phyloP scores from a whole-genome alignment of 345 rosid species.

The Salix caprea region DNA sequence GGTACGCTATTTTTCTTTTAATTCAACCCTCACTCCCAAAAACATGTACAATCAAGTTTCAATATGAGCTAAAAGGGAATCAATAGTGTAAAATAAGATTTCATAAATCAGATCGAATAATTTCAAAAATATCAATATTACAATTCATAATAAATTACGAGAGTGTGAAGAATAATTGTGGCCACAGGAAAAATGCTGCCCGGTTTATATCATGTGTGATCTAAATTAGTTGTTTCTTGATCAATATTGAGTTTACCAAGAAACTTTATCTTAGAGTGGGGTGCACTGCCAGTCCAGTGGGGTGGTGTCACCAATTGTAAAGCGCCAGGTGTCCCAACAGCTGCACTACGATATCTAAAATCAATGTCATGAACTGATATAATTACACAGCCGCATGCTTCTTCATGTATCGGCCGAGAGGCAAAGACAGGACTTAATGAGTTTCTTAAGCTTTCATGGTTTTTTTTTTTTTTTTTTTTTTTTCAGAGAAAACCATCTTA shows the following conservation, averaged over 20 bases:
- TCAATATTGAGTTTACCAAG: neutral
- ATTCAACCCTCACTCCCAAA: too few species aligned
- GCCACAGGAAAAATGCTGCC: too few species aligned
- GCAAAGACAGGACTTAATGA: neutral
- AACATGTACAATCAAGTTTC: too few species aligned
- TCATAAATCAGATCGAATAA: too few species aligned
- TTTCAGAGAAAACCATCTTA: neutral
- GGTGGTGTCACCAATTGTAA: neutral
- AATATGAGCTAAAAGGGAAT: too few species aligned
- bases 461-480: neutral
- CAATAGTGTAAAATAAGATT: too few species aligned
- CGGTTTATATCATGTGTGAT: too few species aligned
- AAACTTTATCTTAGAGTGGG: neutral
- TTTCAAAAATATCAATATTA: too few species aligned
- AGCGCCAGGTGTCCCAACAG: neutral
- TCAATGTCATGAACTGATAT: neutral
- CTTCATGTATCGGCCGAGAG: neutral
- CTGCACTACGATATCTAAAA: neutral
- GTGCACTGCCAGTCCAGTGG: neutral
- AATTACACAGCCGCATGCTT: neutral
- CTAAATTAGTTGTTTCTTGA: neutral
- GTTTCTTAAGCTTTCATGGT: neutral
- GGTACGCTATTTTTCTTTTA: too few species aligned
- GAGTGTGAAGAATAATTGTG: too few species aligned
- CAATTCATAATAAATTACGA: too few species aligned